phyloP scores from a whole-genome alignment of 495 filamentous ascomycete genomes.

The Aspergillus indologenus region DNA sequence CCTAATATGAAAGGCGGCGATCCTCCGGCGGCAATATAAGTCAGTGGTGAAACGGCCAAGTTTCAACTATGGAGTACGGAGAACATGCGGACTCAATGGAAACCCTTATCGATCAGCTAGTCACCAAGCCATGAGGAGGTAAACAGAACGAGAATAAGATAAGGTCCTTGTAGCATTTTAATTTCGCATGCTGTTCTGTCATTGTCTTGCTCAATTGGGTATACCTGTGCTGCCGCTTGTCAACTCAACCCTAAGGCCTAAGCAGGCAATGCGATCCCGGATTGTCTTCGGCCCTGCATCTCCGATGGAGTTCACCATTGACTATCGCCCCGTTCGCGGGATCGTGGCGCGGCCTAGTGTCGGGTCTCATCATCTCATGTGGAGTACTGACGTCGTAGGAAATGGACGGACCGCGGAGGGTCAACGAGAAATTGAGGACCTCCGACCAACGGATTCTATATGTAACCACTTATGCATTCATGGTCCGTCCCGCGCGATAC shows the following conservation, averaged over 20 bases:
- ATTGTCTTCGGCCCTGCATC: constrained; percentile 3
- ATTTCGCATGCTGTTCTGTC: background rate
- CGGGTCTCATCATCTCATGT: constrained; percentile 5
- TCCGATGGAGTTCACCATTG: constrained; percentile 11
- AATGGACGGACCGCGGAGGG: background rate
- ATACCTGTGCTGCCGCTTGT: background rate
- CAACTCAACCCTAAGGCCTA: background rate
- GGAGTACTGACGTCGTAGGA: constrained; percentile 15
- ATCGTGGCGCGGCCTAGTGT: constrained; percentile 19
- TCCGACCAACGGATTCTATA: too few species aligned
- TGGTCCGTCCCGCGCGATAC: too few species aligned
- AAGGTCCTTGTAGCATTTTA: background rate
- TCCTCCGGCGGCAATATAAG: constrained; percentile 1
- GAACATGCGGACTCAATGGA: background rate
- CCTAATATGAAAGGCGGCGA: background rate
- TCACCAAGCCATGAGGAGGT: background rate
- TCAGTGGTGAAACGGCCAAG: background rate
- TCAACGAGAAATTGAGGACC: background rate
- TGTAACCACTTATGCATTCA: too few species aligned
- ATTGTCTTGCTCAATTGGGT: constrained; percentile 1
- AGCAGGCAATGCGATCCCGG: constrained; percentile 15
- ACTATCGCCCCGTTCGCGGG: constrained; percentile 13
- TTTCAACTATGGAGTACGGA: background rate
- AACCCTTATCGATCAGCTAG: background rate
- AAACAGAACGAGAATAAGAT: background rate